These are phyloP conservation scores for Knufia fluminis DNA, from an alignment of 2,329 filamentous ascomycete species.

Conservation along the genomic window DNA sequence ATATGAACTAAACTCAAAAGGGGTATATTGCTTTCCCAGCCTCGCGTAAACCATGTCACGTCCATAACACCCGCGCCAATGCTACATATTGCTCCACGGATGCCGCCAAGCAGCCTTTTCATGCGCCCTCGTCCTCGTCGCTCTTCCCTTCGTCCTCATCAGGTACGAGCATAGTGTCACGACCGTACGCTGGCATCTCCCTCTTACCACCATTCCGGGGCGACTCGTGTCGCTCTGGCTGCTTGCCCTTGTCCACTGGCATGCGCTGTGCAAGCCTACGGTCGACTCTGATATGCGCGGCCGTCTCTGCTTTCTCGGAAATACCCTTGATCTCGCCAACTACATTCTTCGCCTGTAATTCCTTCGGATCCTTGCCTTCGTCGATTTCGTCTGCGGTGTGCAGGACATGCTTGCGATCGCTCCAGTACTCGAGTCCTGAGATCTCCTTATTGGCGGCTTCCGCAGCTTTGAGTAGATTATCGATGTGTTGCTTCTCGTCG, in stretches of 20 bases:
- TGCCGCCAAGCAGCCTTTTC: conserved; percentile 1
- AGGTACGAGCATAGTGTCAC: not conserved
- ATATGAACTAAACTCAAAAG: not conserved
- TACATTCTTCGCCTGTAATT: conserved; percentile 10
- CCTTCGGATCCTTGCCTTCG: conserved; percentile 17
- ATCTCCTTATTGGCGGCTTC: conserved; percentile 73
- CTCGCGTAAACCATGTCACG: conserved; percentile 2
- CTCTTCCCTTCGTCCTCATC: not conserved
- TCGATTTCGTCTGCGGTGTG: conserved; percentile 17
- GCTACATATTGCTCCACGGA: not conserved
- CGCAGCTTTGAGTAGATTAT: conserved; percentile 64
- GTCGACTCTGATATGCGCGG: conserved; percentile 9
- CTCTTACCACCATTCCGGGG: conserved; percentile 4
- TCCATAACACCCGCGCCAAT: conserved; percentile 9
- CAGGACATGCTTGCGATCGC: conserved; percentile 46
- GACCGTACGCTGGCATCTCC: conserved; percentile 1
- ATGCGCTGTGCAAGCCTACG: not conserved
- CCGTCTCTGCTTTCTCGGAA: conserved; percentile 41
- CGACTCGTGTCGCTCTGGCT: conserved; percentile 1
- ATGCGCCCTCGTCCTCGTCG: not conserved
- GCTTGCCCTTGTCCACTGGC: conserved; percentile 7
- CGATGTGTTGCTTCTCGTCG: conserved; percentile 43
- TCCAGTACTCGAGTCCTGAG: conserved; percentile 76
- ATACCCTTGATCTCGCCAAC: conserved; percentile 51
- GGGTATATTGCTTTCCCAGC: conserved; percentile 19